These are phyloP conservation scores for Aureobasidium vineae DNA, from an alignment of 2,329 filamentous ascomycete genomes.

Conservation along the genomic window DNA sequence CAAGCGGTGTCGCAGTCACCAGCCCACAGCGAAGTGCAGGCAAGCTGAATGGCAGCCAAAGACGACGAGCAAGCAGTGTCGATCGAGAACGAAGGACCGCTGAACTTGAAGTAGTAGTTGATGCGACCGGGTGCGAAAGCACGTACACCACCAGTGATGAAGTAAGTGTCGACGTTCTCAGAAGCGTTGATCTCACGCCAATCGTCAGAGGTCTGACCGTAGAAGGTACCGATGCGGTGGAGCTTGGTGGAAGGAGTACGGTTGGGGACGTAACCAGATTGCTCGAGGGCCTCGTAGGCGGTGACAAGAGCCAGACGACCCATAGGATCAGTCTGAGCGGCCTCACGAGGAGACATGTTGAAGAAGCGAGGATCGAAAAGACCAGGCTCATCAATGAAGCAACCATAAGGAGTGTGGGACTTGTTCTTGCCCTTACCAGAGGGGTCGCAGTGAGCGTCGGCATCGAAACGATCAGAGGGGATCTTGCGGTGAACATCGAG, in stretches of 20 bases:
- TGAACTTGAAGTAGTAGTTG: slow-evolving; percentile 75
- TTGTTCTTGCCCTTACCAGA: slow-evolving; percentile 73
- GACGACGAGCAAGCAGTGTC: slow-evolving; percentile 80
- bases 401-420: slow-evolving; percentile 72
- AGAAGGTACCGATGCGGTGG: slow-evolving; percentile 68
- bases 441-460: slow-evolving; percentile 67
- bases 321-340: slow-evolving; percentile 77
- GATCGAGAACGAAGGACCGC: slow-evolving; percentile 67
- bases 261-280: slow-evolving; percentile 73
- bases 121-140: slow-evolving; percentile 64
- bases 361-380: slow-evolving; percentile 82
- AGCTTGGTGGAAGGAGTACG: slow-evolving; percentile 65
- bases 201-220: slow-evolving; percentile 72
- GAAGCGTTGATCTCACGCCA: slow-evolving; percentile 73
- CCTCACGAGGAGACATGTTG: slow-evolving; percentile 82
- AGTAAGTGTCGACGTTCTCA: slow-evolving; percentile 69
- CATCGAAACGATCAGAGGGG: slow-evolving; percentile 70
- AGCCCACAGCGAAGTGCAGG: slow-evolving; percentile 70
- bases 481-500: slow-evolving; percentile 69
- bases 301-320: slow-evolving; percentile 73
- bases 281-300: slow-evolving; percentile 78
- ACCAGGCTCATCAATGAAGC: slow-evolving; percentile 72
- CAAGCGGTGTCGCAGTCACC: slow-evolving; percentile 79
- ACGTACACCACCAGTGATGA: slow-evolving; percentile 62
- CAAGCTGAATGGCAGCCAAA: slow-evolving; percentile 67